Conservation (phyloP, 169 alveolate genomes). For the Plasmodium falciparum region DNA sequence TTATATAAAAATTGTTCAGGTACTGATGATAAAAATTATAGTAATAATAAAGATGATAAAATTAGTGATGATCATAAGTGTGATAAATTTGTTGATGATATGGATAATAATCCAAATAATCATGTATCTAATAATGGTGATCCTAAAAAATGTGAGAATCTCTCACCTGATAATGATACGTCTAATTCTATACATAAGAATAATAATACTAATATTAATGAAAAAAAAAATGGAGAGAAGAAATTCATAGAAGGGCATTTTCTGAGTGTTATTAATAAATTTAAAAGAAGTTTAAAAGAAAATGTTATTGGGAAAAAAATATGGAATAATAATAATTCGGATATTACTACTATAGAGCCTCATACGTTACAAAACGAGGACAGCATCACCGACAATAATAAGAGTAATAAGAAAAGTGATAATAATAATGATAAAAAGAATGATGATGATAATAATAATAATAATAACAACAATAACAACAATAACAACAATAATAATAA, state of each 20-base stretch:
- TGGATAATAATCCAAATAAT: not conserved
- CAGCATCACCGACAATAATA: not conserved
- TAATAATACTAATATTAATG: not conserved
- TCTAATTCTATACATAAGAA: not conserved
- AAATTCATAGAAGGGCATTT: not conserved
- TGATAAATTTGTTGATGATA: not conserved
- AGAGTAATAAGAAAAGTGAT: not conserved
- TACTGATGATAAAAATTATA: not conserved
- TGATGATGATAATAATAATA: not conserved
- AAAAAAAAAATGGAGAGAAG: slow-evolving; percentile 11
- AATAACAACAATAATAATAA: no score
- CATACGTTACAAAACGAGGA: not conserved
- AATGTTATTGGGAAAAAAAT: slow-evolving; percentile 35
- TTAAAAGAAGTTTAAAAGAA: slow-evolving; percentile 41
- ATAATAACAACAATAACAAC: not conserved
- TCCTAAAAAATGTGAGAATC: not conserved
- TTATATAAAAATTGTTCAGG: not conserved
- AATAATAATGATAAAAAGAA: slow-evolving; percentile 1
- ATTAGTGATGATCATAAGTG: not conserved
- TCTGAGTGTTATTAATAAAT: slow-evolving; percentile 18
- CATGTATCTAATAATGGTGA: not conserved
- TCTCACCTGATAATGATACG: not conserved
- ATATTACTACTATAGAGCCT: not conserved
- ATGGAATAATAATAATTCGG: slow-evolving; percentile 26
- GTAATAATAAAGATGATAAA: not conserved